phyloP scores from a whole-genome alignment of 306 rosid species.

The Dalbergia cochinchinensis region DNA sequence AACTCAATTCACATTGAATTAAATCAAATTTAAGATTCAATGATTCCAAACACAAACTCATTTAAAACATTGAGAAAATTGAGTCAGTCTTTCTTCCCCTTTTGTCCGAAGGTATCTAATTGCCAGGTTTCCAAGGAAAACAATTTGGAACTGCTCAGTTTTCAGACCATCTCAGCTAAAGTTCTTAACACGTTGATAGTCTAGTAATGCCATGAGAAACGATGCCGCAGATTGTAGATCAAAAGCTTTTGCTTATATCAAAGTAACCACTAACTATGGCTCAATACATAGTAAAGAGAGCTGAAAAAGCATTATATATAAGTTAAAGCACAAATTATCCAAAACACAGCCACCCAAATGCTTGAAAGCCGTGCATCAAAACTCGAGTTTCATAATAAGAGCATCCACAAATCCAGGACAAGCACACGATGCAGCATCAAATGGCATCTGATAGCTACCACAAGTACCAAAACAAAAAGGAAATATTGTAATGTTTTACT shows the following conservation, averaged over 20 bases:
- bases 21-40: too few relatives aligned
- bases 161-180: too few relatives aligned
- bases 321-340: conserved; percentile 3
- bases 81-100: too few relatives aligned
- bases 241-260: not conserved
- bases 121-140: not conserved
- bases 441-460: conserved; percentile 7
- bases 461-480: not conserved
- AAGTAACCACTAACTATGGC: not conserved
- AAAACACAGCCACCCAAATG: conserved; percentile 8
- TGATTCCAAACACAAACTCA: too few relatives aligned
- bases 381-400: conserved; percentile 11
- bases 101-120: too few relatives aligned
- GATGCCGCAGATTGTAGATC: not conserved
- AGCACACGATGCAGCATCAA: conserved; percentile 3
- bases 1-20: too few relatives aligned
- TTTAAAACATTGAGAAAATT: too few relatives aligned
- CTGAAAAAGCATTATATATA: not conserved
- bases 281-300: not conserved
- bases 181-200: too few relatives aligned
- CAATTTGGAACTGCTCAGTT: not conserved
- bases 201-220: too few relatives aligned
- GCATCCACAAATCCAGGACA: conserved; percentile 18
- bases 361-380: not conserved
- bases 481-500: not conserved